phyloP scores from a whole-genome alignment of 768 basidiomycete genomes.

The Termitomyces sp. region DNA sequence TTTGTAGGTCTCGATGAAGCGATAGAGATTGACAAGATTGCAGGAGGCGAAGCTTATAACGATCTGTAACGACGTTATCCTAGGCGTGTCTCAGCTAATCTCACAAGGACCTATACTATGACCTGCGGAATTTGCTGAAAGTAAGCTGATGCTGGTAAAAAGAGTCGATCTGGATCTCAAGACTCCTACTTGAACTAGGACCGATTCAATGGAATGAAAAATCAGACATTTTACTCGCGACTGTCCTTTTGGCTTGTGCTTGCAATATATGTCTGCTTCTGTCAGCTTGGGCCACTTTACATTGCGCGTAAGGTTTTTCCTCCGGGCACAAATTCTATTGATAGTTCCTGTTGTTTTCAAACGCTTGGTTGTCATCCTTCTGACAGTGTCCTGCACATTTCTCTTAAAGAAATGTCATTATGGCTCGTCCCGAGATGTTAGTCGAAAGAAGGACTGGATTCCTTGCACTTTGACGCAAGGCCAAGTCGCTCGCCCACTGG shows the following conservation, averaged over 20 bases:
- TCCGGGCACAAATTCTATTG: not conserved
- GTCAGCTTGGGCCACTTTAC: not conserved
- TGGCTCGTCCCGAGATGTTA: not conserved
- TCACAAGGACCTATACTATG: not conserved
- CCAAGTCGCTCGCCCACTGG: not conserved
- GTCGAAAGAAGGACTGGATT: not conserved
- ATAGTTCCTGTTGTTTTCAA: not conserved
- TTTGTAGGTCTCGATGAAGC: conserved; percentile 19
- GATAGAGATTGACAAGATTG: conserved; percentile 15
- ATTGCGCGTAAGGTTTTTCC: not conserved
- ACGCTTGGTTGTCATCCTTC: not conserved
- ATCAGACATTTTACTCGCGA: not conserved
- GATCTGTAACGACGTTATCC: not conserved
- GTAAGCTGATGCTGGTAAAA: not conserved
- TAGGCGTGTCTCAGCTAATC: not conserved
- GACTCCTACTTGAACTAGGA: not conserved
- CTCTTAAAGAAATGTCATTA: not conserved
- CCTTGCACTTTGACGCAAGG: not conserved
- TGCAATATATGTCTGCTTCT: not conserved
- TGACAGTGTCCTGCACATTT: not conserved
- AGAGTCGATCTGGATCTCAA: not conserved
- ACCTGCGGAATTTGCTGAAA: not conserved
- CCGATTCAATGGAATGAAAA: not conserved
- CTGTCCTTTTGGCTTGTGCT: not conserved
- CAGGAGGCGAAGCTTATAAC: conserved; percentile 10